Conservation (phyloP, 192 early-diverging fungal species). For the Fimicolochytrium jonesii region DNA sequence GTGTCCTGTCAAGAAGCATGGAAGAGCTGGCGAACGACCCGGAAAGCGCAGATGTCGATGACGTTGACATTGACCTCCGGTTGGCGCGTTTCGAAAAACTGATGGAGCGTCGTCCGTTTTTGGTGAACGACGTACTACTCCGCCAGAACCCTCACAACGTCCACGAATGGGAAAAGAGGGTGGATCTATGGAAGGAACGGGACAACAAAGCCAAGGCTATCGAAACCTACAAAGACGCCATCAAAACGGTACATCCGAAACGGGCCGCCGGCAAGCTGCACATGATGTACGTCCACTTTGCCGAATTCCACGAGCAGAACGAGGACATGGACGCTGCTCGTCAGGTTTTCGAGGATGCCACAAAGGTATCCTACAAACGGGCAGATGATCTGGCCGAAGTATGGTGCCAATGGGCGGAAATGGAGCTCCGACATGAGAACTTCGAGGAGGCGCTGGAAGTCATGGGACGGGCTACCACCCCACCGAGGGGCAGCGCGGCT, state of each 20-base stretch:
- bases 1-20: conserved; percentile 70
- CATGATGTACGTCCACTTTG: conserved; percentile 82
- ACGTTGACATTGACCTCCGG: conserved; percentile 73
- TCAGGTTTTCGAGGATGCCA: conserved; percentile 76
- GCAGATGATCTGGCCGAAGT: conserved; percentile 84
- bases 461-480: conserved; percentile 75
- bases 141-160: conserved; percentile 89
- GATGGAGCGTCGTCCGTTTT: conserved; percentile 86
- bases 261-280: conserved; percentile 73
- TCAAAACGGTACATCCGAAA: conserved; percentile 70
- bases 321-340: conserved; percentile 64
- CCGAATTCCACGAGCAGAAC: conserved; percentile 66
- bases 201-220: conserved; percentile 50
- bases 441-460: conserved; percentile 74
- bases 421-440: conserved; percentile 60
- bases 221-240: conserved; percentile 70
- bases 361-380: conserved; percentile 70
- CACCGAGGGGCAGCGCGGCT: conserved; percentile 43
- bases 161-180: conserved; percentile 87
- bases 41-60: conserved; percentile 43
- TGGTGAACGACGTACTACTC: conserved; percentile 90
- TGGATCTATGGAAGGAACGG: conserved; percentile 58
- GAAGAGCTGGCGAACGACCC: conserved; percentile 53
- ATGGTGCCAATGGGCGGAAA: conserved; percentile 89
- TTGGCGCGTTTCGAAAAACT: conserved; percentile 83